A percentile compares a stretch with the other conserved stretches of the same genome.
Evolutionary conservation across 2,329 filamentous ascomycete genomes (phyloP).

Genomic region (Penicillium fuscoglaucum): DNA sequence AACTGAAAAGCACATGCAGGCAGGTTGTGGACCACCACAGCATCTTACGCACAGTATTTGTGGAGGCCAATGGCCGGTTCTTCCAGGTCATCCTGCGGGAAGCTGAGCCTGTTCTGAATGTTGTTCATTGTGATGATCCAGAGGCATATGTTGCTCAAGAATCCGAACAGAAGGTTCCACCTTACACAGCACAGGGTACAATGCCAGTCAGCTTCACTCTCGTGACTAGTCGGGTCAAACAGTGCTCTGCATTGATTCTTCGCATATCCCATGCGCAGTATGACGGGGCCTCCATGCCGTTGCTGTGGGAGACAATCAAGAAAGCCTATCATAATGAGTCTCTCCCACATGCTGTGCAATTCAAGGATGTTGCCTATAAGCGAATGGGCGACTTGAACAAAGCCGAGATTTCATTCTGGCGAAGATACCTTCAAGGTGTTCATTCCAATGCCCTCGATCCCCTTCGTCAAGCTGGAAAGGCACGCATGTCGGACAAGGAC

Average conservation of each 20-base stretch:
- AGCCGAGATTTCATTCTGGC: background rate
- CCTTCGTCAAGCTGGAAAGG: background rate
- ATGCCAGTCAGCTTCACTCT: background rate
- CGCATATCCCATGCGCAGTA: constrained; percentile 8
- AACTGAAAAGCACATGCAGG: background rate
- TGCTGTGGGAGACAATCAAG: constrained; percentile 8
- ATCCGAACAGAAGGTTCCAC: background rate
- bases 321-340: background rate
- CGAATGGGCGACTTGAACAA: background rate
- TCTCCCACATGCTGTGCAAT: constrained; percentile 3
- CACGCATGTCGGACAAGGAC: background rate
- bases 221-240: background rate
- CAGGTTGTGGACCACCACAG: constrained; percentile 4
- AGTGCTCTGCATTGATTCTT: background rate
- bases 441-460: background rate
- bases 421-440: background rate
- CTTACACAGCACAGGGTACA: background rate
- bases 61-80: background rate
- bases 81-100: constrained; percentile 12
- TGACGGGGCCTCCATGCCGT: constrained; percentile 1
- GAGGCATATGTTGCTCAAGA: background rate
- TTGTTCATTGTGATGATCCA: constrained; percentile 9
- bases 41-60: constrained; percentile 15
- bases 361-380: background rate
- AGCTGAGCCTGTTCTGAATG: background rate